Percentiles rank a stretch among this genome's conserved stretches.
Conservation (phyloP, 352 stramenopile genomes). For the Detonula confervacea region DNA sequence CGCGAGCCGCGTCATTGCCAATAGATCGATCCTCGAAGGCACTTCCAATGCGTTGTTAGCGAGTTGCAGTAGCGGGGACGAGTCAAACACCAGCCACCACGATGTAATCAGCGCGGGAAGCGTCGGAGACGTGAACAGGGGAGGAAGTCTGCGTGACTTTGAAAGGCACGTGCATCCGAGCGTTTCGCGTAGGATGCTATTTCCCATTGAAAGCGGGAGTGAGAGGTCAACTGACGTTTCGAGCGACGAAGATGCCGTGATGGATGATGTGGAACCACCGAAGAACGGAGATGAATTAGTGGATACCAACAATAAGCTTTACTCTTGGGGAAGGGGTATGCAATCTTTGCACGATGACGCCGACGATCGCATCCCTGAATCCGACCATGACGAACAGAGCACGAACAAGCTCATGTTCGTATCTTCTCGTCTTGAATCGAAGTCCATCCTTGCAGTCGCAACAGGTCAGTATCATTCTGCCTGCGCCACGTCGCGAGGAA, state of each 20-base stretch:
- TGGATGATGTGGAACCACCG: slow-evolving; percentile 8
- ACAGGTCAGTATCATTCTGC: slow-evolving; percentile 58
- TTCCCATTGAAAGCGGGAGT: slow-evolving; percentile 17
- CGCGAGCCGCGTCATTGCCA: slow-evolving; percentile 53
- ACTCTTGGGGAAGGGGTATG: slow-evolving; percentile 55
- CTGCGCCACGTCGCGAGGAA: slow-evolving; percentile 60
- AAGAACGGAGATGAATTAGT: not conserved
- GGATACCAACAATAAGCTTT: slow-evolving; percentile 38
- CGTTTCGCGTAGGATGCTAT: slow-evolving; percentile 20
- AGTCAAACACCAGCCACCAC: slow-evolving; percentile 10
- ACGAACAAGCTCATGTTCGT: slow-evolving; percentile 28
- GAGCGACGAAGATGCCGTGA: slow-evolving; percentile 13
- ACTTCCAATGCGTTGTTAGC: slow-evolving; percentile 31
- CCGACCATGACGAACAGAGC: slow-evolving; percentile 18
- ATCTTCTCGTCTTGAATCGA: slow-evolving; percentile 56
- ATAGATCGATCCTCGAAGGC: slow-evolving; percentile 47
- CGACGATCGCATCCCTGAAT: slow-evolving; percentile 28
- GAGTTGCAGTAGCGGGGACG: slow-evolving; percentile 37
- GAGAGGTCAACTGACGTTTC: not conserved
- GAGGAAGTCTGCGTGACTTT: slow-evolving; percentile 41
- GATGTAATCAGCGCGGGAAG: slow-evolving; percentile 14
- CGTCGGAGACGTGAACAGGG: not conserved
- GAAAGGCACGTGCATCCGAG: slow-evolving; percentile 55
- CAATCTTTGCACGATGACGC: slow-evolving; percentile 60
- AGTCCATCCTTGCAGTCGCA: slow-evolving; percentile 56